Evolutionary conservation across 108 stramenopile genomes (phyloP).

Genomic region (Parietichytrium sp.): DNA sequence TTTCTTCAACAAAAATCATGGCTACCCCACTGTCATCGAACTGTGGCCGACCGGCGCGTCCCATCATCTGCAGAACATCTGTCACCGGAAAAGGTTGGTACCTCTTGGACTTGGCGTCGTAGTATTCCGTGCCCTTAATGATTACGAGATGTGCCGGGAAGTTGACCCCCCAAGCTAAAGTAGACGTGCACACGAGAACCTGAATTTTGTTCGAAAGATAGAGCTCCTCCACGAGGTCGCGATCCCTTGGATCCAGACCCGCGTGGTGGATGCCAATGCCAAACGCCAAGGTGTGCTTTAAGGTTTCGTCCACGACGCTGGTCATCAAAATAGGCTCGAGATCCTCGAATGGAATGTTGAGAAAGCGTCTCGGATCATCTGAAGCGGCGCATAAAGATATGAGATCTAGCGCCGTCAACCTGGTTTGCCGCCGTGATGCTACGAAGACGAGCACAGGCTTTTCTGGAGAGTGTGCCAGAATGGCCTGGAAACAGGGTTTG

Average conservation of each 20-base stretch:
- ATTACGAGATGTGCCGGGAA: slow-evolving; percentile 88
- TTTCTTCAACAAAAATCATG: slow-evolving; percentile 84
- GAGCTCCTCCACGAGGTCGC: slow-evolving; percentile 80
- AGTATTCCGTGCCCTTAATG: slow-evolving; percentile 98
- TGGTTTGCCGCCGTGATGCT: slow-evolving; percentile 79
- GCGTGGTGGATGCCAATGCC: slow-evolving; percentile 98
- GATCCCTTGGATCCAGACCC: slow-evolving; percentile 68
- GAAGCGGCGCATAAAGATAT: slow-evolving; percentile 58
- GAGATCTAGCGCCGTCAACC: slow-evolving; percentile 86
- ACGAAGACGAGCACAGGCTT: slow-evolving; percentile 92
- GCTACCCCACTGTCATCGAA: slow-evolving; percentile 89
- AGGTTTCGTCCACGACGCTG: slow-evolving; percentile 75
- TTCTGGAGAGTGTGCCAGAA: slow-evolving; percentile 82
- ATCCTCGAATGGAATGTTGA: slow-evolving; percentile 68
- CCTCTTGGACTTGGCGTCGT: slow-evolving; percentile 83
- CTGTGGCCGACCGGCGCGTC: slow-evolving; percentile 92
- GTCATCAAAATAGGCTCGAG: slow-evolving; percentile 69
- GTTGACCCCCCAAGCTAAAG: slow-evolving; percentile 95
- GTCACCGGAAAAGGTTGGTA: slow-evolving; percentile 99
- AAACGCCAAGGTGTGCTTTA: slow-evolving; percentile 88
- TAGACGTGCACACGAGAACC: slow-evolving; percentile 82
- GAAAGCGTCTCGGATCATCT: slow-evolving; percentile 63
- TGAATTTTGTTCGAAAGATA: slow-evolving; percentile 85
- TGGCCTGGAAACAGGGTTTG: slow-evolving; percentile 95
- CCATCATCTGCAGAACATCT: slow-evolving; percentile 99